These are phyloP conservation scores for Oryza officinalis DNA, from an alignment of 176 grass and related monocot species.

Conservation along the genomic window DNA sequence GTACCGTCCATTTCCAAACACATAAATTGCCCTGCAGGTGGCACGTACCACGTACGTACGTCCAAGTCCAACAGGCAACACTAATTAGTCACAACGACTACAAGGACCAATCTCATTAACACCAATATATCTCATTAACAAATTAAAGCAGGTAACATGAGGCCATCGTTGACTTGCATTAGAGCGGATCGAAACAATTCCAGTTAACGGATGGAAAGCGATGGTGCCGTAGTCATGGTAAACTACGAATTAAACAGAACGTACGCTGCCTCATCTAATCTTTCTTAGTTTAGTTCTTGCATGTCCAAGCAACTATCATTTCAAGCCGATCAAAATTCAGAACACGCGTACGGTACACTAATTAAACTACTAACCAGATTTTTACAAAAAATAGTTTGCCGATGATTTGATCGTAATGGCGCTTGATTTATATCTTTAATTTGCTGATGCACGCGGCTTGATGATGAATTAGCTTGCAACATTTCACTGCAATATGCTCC, in stretches of 20 bases:
- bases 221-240: not conserved
- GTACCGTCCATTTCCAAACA: not conserved
- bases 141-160: not conserved
- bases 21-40: not conserved
- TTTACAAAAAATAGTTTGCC: not conserved
- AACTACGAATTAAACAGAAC: not conserved
- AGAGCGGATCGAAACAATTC: not conserved
- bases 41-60: not conserved
- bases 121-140: not conserved
- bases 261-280: not conserved
- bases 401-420: not conserved
- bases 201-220: not conserved
- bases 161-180: not conserved
- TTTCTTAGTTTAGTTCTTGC: not conserved
- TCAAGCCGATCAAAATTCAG: not conserved
- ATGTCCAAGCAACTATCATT: not conserved
- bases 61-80: not conserved
- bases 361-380: not conserved
- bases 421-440: not conserved
- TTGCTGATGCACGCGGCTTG: not conserved
- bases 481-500: not conserved
- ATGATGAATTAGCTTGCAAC: not conserved
- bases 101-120: not conserved
- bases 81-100: not conserved
- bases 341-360: not conserved